Evolutionary conservation across 75 land plant species (phyloP), one percentile per base, ranked within the genome.

Genomic region (Pseudotsuga menziesii): DNA sequence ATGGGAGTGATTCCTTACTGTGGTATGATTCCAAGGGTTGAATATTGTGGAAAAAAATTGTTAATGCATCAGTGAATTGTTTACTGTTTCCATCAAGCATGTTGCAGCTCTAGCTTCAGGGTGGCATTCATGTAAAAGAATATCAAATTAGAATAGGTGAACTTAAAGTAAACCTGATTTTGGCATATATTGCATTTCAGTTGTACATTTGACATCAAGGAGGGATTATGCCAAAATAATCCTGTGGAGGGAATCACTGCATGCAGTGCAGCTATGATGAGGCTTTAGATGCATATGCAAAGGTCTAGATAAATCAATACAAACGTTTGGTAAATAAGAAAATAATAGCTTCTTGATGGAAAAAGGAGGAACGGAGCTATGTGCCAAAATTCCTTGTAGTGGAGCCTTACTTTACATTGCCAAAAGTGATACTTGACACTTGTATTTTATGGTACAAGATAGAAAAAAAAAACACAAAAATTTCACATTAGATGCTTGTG

Each of bases 61-160:
- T 11, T 48, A 48, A 48, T 48, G 2, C 54, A 48, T 48, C 54
- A 2, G 54, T 48, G 54, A 48, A 12, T 9, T 48, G 54, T 48
- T 48, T 48, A 48, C 9, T 48, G 54, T 48, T 48, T 11, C 54
- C 54, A 48, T 48, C 54, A 48, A 48, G 9, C 52, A 48, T 9
- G 54, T 48, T 9, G 13, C 11, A 9, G 54, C 54, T 48, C 54
- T 48, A 48, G 1, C 54, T 79, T 78, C 57, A 82, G 80, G 19
- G 83, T 82, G 35, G 80, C 76, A 60, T 82, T 82, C 16, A 82
- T 82, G 56, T 79, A 36, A 4, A 71, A 75, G 59, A 83, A 83
- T 39, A 78, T 85, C 77, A 66, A 44, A 3, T 55, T 64, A 72
- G 76, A 79, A 9, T 85, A 48, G 32, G 67, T 75, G 15, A 56